A percentile compares a stretch with the other conserved stretches of the same genome.
phyloP scores from a whole-genome alignment of 129 eudicot species.

The carrot (Daucus carota) region DNA sequence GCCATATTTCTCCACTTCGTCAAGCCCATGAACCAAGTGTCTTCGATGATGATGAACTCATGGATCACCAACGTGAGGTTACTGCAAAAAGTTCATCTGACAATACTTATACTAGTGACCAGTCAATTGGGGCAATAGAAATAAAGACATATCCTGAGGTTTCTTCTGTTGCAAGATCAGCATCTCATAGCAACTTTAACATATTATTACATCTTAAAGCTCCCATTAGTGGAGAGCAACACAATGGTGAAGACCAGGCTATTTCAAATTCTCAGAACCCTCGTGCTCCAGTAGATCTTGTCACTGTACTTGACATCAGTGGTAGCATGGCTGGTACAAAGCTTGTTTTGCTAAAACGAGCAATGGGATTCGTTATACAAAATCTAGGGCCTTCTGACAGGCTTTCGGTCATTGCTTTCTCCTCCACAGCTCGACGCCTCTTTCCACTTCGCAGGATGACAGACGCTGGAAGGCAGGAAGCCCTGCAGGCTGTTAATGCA shows the following conservation, averaged over 20 bases:
- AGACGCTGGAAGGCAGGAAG: conserved; percentile 53
- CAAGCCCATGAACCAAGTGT: conserved; percentile 51
- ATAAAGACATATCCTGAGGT: conserved; percentile 63
- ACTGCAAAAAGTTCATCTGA: conserved; percentile 20
- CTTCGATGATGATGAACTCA: conserved; percentile 61
- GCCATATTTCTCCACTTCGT: conserved; percentile 29
- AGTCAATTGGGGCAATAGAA: conserved; percentile 32
- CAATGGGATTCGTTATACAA: conserved; percentile 87
- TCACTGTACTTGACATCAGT: conserved; percentile 80
- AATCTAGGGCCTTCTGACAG: conserved; percentile 73
- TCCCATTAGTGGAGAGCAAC: conserved; percentile 27
- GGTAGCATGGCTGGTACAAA: conserved; percentile 97
- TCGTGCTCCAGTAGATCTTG: conserved; percentile 75
- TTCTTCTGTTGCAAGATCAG: conserved; percentile 47
- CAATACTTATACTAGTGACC: conserved; percentile 13
- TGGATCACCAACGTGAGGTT: conserved; percentile 19
- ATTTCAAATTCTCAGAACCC: conserved; percentile 18
- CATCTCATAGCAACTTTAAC: conserved; percentile 36
- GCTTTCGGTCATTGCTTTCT: conserved; percentile 75
- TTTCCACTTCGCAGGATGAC: conserved; percentile 78
- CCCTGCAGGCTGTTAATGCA: conserved; percentile 63
- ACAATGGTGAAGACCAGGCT: conserved; percentile 1
- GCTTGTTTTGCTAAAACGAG: conserved; percentile 76
- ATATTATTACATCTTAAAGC: conserved; percentile 72
- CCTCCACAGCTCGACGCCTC: conserved; percentile 75